These are phyloP conservation scores for Pseudopithomyces chartarum DNA, from an alignment of 2,329 filamentous ascomycete genomes.

Conservation along the genomic window DNA sequence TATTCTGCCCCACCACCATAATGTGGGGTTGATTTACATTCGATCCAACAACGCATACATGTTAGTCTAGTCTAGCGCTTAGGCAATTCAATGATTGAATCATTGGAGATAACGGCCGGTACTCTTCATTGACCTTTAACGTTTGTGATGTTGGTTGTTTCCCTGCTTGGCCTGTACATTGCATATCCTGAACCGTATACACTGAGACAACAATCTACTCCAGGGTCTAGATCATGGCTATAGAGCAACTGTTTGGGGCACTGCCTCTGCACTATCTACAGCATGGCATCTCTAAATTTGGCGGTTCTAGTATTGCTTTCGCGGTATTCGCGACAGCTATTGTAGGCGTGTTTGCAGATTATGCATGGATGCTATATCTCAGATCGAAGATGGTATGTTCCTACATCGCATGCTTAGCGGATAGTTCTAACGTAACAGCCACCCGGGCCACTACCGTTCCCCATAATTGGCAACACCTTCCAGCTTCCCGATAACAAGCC, in stretches of 20 bases:
- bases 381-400: constrained; percentile 52
- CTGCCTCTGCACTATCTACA: constrained; percentile 36
- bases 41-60: neutral
- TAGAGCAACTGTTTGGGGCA: constrained; percentile 35
- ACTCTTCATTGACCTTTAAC: neutral
- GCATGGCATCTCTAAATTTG: constrained; percentile 38
- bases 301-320: constrained; percentile 26
- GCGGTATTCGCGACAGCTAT: constrained; percentile 26
- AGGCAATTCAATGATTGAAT: neutral
- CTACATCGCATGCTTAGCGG: neutral
- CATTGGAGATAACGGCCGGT: neutral
- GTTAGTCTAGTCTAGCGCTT: too few relatives aligned
- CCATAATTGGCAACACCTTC: constrained; percentile 62
- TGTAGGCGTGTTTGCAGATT: constrained; percentile 47
- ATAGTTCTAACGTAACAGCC: constrained; percentile 45
- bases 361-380: constrained; percentile 56
- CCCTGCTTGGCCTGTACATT: neutral
- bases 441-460: constrained; percentile 59
- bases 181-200: neutral
- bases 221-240: constrained; percentile 25
- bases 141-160: neutral
- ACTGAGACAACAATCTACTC: neutral
- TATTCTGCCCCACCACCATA: constrained; percentile 31
- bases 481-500: constrained; percentile 60
- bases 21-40: constrained; percentile 31